A percentile compares a stretch with the other conserved stretches of the same genome.
phyloP scores from a whole-genome alignment of 2,329 filamentous ascomycete species.

The Lachnellula suecica region DNA sequence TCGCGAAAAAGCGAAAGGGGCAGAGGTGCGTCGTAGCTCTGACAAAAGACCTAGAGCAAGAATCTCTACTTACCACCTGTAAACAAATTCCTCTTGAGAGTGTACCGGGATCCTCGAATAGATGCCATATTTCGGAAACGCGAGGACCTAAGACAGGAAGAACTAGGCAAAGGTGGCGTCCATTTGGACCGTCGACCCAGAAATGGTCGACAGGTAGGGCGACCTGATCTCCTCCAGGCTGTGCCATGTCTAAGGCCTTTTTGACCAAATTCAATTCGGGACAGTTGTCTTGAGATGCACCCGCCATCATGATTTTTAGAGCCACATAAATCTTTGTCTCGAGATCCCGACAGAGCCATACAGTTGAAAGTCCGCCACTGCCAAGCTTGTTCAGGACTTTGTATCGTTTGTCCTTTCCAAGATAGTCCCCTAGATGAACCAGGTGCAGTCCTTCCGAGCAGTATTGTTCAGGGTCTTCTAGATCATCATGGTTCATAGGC shows the following conservation, averaged over 20 bases:
- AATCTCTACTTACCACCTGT: too few species aligned
- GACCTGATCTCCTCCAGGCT: slow-evolving; percentile 3
- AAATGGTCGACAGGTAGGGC: slow-evolving; percentile 6
- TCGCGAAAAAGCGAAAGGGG: too few species aligned
- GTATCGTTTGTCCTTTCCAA: slow-evolving; percentile 31
- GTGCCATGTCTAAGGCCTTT: neutral
- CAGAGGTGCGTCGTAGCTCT: too few species aligned
- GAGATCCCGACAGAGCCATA: slow-evolving; percentile 38
- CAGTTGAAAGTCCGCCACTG: slow-evolving; percentile 38
- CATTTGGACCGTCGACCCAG: slow-evolving; percentile 7
- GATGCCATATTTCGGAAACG: neutral
- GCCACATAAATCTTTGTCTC: slow-evolving; percentile 4
- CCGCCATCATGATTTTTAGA: slow-evolving; percentile 9
- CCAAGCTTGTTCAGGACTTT: slow-evolving; percentile 38
- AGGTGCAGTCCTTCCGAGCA: slow-evolving; percentile 17
- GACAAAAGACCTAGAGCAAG: too few species aligned
- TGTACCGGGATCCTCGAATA: neutral
- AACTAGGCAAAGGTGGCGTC: slow-evolving; percentile 5
- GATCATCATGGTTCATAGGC: slow-evolving; percentile 8
- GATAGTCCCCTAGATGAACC: slow-evolving; percentile 24
- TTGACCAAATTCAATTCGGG: neutral
- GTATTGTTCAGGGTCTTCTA: slow-evolving; percentile 18
- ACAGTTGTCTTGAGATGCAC: neutral
- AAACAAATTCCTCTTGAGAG: neutral
- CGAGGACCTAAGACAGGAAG: neutral